Conservation (phyloP, 108 stramenopile species). For the Cyclostephanos tholiformis region DNA sequence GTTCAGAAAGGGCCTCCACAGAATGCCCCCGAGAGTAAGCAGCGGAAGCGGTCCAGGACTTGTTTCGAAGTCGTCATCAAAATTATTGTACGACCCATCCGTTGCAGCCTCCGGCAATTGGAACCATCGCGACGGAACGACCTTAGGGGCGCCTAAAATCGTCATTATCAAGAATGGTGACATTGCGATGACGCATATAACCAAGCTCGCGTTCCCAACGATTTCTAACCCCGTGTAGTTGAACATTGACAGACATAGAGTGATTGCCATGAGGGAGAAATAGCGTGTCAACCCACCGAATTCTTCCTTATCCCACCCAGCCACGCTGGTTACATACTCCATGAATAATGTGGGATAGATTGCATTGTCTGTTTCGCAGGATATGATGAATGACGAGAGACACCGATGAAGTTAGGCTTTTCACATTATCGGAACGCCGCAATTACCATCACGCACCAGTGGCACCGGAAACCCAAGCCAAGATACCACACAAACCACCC, state of each 20-base stretch:
- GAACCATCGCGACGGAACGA: constrained; percentile 84
- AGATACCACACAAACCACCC: constrained; percentile 86
- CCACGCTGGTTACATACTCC: constrained; percentile 32
- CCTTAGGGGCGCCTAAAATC: constrained; percentile 69
- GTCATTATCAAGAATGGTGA: constrained; percentile 87
- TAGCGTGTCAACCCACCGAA: constrained; percentile 14
- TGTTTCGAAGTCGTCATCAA: constrained; percentile 54
- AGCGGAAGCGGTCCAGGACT: constrained; percentile 50
- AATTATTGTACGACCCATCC: constrained; percentile 21
- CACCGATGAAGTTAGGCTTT: background rate
- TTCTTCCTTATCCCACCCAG: constrained; percentile 24
- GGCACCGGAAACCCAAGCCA: constrained; percentile 90
- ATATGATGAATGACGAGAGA: background rate
- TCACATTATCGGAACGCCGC: background rate
- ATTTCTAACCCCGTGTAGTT: constrained; percentile 88
- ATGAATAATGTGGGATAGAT: constrained; percentile 42
- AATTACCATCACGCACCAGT: constrained; percentile 32
- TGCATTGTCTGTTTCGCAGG: constrained; percentile 36
- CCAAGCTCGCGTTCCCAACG: constrained; percentile 83
- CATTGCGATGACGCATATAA: constrained; percentile 86
- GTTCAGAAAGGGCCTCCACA: constrained; percentile 92
- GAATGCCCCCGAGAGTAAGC: constrained; percentile 62
- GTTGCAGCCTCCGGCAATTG: constrained; percentile 54
- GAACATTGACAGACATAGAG: constrained; percentile 71
- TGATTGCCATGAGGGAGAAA: constrained; percentile 52